Evolutionary conservation across 768 basidiomycete species (phyloP), one percentile per base, ranked within the genome.

Genomic region (Leccinum truebloodii): DNA sequence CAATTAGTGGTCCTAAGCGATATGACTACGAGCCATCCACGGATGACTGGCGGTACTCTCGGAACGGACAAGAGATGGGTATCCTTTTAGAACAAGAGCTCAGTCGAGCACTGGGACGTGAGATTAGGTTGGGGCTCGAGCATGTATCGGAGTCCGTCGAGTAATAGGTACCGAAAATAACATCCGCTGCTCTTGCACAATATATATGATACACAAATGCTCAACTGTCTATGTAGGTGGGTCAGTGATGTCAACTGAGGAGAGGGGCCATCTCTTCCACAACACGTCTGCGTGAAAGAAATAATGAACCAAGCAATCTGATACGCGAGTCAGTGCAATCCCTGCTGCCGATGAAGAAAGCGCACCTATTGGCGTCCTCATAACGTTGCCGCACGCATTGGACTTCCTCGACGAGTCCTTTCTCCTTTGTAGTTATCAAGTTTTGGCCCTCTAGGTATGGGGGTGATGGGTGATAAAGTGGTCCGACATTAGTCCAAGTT

Each of bases 1-100:
- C 14, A 34, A 22, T 35, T 68, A 96, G 95, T 68, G 95, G 95
- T 10, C 95, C 95, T 18, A 95, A 95, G 76, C 86, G 95, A 30
- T 97, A 93, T 67, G 93, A 95, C 74, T 95, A 88, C 63, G 79
- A 80, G 32, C 74, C 78, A 58, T 71, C 71, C 30, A 72, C 75
- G 34, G 80, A 83, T 55, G 78, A 81, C 57, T 97, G 95, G 95
- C 75, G 90, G 32, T 95, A 95, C 70, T 73, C 78, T 6, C 83
- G 95, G 50, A 89, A 93, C 57, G 83, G 82, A 22, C 76, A 75
- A 44, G 77, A 82, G 3, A 72, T 96, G 65, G 81, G 83, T 8
- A 75, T 78, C 8, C 76, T 95, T 52, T 76, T 96, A 41, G 86
- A 89, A 54, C 75, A 79, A 39, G 94, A 97, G 69, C 80, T 97